A percentile compares a stretch with the other conserved stretches of the same genome.
Conservation (phyloP, 495 filamentous ascomycete genomes). For the Aspergillus sclerotiicarbonarius region DNA sequence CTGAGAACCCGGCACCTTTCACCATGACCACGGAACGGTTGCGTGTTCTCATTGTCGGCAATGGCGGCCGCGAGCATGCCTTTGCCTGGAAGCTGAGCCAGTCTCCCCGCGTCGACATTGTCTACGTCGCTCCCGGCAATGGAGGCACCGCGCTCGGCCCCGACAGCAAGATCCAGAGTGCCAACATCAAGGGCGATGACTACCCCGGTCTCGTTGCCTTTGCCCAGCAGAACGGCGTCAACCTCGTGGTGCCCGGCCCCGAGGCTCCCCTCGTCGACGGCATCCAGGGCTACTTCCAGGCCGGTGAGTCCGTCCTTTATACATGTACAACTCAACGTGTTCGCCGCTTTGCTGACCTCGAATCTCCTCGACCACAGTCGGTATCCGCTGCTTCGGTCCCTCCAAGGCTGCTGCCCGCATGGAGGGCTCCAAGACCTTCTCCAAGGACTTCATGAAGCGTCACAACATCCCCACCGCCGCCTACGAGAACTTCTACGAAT, state of each 20-base stretch:
- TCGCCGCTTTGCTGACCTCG: neutral
- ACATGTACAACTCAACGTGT: too few species aligned
- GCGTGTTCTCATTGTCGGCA: conserved; percentile 81
- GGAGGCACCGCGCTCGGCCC: conserved; percentile 72
- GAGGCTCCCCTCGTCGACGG: conserved; percentile 94
- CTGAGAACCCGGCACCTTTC: conserved; percentile 30
- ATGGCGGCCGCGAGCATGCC: conserved; percentile 91
- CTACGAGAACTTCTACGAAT: conserved; percentile 84
- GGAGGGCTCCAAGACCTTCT: conserved; percentile 96
- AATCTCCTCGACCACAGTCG: conserved; percentile 41
- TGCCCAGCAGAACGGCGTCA: conserved; percentile 69
- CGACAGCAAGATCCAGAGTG: conserved; percentile 69
- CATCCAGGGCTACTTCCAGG: conserved; percentile 78
- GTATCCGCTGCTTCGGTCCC: conserved; percentile 84
- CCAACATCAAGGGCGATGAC: conserved; percentile 67
- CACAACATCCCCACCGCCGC: conserved; percentile 86
- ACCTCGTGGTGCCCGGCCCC: conserved; percentile 86
- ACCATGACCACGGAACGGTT: conserved; percentile 48
- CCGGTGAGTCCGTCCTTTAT: conserved; percentile 31
- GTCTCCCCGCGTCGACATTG: conserved; percentile 56
- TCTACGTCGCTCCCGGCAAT: conserved; percentile 67
- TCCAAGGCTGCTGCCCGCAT: conserved; percentile 80
- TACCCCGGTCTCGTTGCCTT: conserved; percentile 74
- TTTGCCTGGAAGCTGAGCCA: conserved; percentile 91
- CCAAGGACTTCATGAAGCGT: conserved; percentile 96